These are phyloP conservation scores for Alternaria triticina DNA, from an alignment of 2,329 filamentous ascomycete genomes.

Conservation along the genomic window DNA sequence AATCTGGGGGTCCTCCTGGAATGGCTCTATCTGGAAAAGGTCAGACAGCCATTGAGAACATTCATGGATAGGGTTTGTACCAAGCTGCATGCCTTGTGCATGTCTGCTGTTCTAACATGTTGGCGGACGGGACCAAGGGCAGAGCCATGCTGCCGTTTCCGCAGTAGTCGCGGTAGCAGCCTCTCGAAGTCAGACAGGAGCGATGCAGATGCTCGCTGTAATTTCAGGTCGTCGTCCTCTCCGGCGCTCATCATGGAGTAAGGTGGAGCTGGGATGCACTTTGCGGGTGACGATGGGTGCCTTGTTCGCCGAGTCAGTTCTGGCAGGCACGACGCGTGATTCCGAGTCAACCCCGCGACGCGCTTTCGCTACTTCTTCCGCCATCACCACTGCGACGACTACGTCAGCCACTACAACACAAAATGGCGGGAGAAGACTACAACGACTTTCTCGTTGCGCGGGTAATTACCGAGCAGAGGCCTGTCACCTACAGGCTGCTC, in stretches of 20 bases:
- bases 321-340: constrained; percentile 34
- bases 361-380: constrained; percentile 16
- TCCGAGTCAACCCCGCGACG: constrained; percentile 34
- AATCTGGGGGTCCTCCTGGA: constrained; percentile 94
- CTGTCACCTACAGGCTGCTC: constrained; percentile 84
- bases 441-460: constrained; percentile 75
- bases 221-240: constrained; percentile 55
- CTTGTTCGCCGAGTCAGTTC: constrained; percentile 35
- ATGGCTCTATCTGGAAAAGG: constrained; percentile 71
- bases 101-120: constrained; percentile 48
- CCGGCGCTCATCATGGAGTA: constrained; percentile 42
- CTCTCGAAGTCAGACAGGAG: constrained; percentile 38
- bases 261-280: constrained; percentile 1
- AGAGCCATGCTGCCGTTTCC: constrained; percentile 37
- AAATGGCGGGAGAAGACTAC: constrained; percentile 64
- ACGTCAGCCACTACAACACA: background rate
- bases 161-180: constrained; percentile 46
- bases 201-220: constrained; percentile 52
- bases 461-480: constrained; percentile 76
- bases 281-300: constrained; percentile 3
- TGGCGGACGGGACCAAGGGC: constrained; percentile 40
- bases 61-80: constrained; percentile 20
- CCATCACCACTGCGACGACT: background rate
- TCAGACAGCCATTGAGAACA: constrained; percentile 2
- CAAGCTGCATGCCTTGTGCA: constrained; percentile 48